Conservation (phyloP, 2,329 filamentous ascomycete genomes). For the Capronia epimyces region DNA sequence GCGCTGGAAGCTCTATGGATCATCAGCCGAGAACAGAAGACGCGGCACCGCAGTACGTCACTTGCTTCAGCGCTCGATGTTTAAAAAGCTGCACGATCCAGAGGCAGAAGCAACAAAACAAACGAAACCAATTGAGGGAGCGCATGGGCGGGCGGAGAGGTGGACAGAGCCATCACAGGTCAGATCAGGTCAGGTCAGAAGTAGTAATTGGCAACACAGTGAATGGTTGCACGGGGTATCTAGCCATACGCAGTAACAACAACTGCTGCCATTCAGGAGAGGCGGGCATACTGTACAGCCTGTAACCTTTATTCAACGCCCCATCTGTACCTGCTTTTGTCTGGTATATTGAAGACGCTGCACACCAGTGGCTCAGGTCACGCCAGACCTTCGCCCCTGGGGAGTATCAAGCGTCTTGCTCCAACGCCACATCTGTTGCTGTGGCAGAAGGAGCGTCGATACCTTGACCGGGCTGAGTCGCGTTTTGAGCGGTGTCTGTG, state of each 20-base stretch:
- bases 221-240: not conserved
- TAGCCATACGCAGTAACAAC: not conserved
- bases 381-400: not conserved
- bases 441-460: slow-evolving; percentile 14
- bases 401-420: slow-evolving; percentile 24
- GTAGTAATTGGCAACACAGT: not conserved
- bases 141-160: too few relatives aligned
- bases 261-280: not conserved
- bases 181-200: too few relatives aligned
- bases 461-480: slow-evolving; percentile 1
- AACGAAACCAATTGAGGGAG: too few relatives aligned
- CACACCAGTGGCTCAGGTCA: not conserved
- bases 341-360: not conserved
- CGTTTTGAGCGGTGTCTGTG: slow-evolving; percentile 1
- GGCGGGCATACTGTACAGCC: not conserved
- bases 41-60: too few relatives aligned
- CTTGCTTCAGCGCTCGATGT: too few relatives aligned
- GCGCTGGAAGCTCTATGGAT: too few relatives aligned
- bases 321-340: not conserved
- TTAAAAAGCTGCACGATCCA: too few relatives aligned
- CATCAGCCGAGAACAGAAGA: too few relatives aligned
- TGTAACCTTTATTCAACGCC: not conserved
- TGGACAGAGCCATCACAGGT: too few relatives aligned
- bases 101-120: too few relatives aligned
- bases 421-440: slow-evolving; percentile 26